A percentile compares a stretch with the other conserved stretches of the same genome.
Conservation (phyloP, 2,329 filamentous ascomycete species). For the Diplocarpon rosae region DNA sequence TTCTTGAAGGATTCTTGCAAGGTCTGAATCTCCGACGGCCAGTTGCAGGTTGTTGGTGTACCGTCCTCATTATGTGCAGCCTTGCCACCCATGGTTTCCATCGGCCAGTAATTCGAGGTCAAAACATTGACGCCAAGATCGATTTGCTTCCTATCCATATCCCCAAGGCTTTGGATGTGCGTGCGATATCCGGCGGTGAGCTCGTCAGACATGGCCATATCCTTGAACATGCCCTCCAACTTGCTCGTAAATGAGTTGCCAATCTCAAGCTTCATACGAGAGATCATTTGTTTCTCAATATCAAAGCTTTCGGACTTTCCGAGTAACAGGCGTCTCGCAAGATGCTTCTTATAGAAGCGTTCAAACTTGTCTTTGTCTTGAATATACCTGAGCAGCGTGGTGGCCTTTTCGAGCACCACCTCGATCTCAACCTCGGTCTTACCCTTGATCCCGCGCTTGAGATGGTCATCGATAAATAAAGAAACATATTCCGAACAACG, state of each 20-base stretch:
- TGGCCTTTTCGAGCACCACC: constrained; percentile 74
- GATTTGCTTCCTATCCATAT: constrained; percentile 48
- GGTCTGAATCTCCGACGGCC: constrained; percentile 60
- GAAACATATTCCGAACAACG: constrained; percentile 88
- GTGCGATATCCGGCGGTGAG: constrained; percentile 67
- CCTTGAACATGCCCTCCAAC: constrained; percentile 95
- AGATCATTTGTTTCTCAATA: constrained; percentile 90
- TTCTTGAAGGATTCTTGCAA: constrained; percentile 78
- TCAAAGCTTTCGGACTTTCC: constrained; percentile 85
- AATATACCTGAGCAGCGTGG: constrained; percentile 76
- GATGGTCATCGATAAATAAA: constrained; percentile 90
- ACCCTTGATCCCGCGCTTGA: constrained; percentile 87
- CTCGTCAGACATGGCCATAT: constrained; percentile 81
- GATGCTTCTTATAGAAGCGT: constrained; percentile 94
- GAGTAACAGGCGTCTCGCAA: constrained; percentile 77
- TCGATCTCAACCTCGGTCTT: constrained; percentile 88
- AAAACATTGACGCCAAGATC: constrained; percentile 79
- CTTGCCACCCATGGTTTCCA: constrained; percentile 66
- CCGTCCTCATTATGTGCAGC: constrained; percentile 39
- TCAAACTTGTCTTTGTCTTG: constrained; percentile 92
- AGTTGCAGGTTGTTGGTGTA: constrained; percentile 48
- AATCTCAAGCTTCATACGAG: constrained; percentile 92
- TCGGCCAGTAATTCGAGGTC: constrained; percentile 90
- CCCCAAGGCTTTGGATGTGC: constrained; percentile 44
- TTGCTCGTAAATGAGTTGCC: constrained; percentile 90